Evolutionary conservation across 257 asterid genomes (phyloP).

Genomic region (Solanum ossicruentum): DNA sequence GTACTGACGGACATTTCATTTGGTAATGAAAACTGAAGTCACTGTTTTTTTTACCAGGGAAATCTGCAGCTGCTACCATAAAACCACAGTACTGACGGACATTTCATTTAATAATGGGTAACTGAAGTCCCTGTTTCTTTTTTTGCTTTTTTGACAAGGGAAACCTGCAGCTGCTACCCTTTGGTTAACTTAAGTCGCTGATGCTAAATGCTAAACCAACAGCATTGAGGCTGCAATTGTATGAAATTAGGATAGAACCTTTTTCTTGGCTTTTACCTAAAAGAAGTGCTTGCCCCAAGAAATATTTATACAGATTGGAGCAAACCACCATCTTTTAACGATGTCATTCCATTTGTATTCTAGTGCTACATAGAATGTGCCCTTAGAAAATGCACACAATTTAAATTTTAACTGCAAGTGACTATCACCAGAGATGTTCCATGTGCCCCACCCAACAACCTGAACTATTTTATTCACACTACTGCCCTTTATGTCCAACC

Average conservation of each 20-base stretch:
- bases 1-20: neutral
- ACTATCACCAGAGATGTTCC: neutral
- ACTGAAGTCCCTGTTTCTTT: neutral
- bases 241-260: neutral
- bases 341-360: neutral
- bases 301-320: neutral
- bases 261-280: neutral
- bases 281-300: neutral
- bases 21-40: neutral
- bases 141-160: too few relatives aligned
- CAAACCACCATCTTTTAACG: neutral
- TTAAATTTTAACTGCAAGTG: neutral
- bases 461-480: neutral
- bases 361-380: neutral
- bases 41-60: too few relatives aligned
- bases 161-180: too few relatives aligned
- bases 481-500: neutral
- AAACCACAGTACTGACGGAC: neutral
- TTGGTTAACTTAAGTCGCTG: too few relatives aligned
- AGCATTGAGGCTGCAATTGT: neutral
- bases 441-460: neutral
- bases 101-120: neutral
- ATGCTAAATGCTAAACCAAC: neutral
- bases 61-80: too few relatives aligned
- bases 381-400: neutral